Percentiles rank a stretch among this genome's conserved stretches.
phyloP scores from a whole-genome alignment of 441 rosid species.

The Pelargonium myrrhifolium region DNA sequence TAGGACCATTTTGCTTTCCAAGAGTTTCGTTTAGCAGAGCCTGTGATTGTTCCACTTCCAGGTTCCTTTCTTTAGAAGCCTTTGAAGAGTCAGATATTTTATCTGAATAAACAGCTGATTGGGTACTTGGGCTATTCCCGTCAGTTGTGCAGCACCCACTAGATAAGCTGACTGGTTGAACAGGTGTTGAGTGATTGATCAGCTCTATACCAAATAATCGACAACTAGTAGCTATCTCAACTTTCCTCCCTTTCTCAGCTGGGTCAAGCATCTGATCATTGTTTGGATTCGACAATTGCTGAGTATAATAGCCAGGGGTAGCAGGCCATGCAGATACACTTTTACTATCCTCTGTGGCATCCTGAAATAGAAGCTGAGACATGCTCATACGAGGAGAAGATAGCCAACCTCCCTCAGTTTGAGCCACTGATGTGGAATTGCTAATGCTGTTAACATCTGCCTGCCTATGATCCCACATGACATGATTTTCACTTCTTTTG shows the following conservation, averaged over 20 bases:
- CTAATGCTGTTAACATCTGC: slow-evolving; percentile 28
- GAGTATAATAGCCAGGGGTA: slow-evolving; percentile 24
- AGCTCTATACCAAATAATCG: slow-evolving; percentile 61
- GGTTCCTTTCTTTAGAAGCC: slow-evolving; percentile 40
- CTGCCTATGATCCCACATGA: slow-evolving; percentile 45
- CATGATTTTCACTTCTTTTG: slow-evolving; percentile 40
- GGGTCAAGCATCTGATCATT: slow-evolving; percentile 31
- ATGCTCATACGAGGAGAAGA: slow-evolving; percentile 37
- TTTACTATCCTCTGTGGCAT: slow-evolving; percentile 30
- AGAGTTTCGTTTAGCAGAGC: slow-evolving; percentile 50
- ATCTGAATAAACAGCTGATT: slow-evolving; percentile 39
- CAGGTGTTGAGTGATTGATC: slow-evolving; percentile 24
- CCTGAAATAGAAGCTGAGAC: slow-evolving; percentile 31
- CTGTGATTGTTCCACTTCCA: slow-evolving; percentile 37
- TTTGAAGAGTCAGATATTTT: slow-evolving; percentile 45
- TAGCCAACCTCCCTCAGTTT: slow-evolving; percentile 39
- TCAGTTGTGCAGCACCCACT: neutral
- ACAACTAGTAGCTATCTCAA: slow-evolving; percentile 30
- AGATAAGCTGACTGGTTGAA: neutral
- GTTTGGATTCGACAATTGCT: slow-evolving; percentile 30
- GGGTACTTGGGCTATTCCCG: slow-evolving; percentile 10
- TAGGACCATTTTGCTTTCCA: slow-evolving; percentile 37
- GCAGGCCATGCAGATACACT: slow-evolving; percentile 24
- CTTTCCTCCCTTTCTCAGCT: slow-evolving; percentile 31
- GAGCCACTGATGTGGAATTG: slow-evolving; percentile 34